Evolutionary conservation across 441 rosid species (phyloP).

Genomic region (Bocquillonia castaneifolia): DNA sequence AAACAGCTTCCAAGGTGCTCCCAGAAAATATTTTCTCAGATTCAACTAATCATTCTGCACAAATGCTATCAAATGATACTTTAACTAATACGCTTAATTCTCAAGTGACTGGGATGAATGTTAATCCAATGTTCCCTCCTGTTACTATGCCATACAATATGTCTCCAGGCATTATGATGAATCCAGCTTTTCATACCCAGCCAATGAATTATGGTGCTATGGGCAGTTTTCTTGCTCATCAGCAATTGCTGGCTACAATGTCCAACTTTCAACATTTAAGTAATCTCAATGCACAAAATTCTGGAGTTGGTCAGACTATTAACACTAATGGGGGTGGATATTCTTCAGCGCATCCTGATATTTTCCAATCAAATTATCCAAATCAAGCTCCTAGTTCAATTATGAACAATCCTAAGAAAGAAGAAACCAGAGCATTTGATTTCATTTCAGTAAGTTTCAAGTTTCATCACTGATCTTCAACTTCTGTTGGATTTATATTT

Average conservation of each 20-base stretch:
- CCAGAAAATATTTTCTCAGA: conserved; percentile 46
- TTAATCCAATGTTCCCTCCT: conserved; percentile 43
- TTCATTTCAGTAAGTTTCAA: conserved; percentile 79
- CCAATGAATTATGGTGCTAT: conserved; percentile 66
- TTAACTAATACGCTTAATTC: conserved; percentile 50
- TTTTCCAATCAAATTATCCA: conserved; percentile 66
- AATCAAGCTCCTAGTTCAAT: conserved; percentile 54
- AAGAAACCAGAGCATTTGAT: conserved; percentile 89
- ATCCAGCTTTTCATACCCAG: conserved; percentile 62
- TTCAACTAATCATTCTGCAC: conserved; percentile 34
- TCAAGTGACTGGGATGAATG: conserved; percentile 42
- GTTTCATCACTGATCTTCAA: conserved; percentile 5
- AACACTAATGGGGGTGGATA: conserved; percentile 39
- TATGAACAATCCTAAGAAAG: conserved; percentile 65
- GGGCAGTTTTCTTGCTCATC: conserved; percentile 71
- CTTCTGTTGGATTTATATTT: background rate
- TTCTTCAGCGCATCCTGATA: conserved; percentile 66
- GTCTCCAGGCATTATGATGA: conserved; percentile 61
- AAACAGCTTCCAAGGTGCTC: conserved; percentile 30
- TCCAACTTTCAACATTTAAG: conserved; percentile 70
- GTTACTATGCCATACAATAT: conserved; percentile 51
- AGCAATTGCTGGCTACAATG: conserved; percentile 72
- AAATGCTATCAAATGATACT: conserved; percentile 40
- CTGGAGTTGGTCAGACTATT: conserved; percentile 31
- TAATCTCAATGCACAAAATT: conserved; percentile 48